Evolutionary conservation across 2,329 filamentous ascomycete species (phyloP), one percentile per base, ranked within the genome.

Genomic region (Hansfordia pulvinata): DNA sequence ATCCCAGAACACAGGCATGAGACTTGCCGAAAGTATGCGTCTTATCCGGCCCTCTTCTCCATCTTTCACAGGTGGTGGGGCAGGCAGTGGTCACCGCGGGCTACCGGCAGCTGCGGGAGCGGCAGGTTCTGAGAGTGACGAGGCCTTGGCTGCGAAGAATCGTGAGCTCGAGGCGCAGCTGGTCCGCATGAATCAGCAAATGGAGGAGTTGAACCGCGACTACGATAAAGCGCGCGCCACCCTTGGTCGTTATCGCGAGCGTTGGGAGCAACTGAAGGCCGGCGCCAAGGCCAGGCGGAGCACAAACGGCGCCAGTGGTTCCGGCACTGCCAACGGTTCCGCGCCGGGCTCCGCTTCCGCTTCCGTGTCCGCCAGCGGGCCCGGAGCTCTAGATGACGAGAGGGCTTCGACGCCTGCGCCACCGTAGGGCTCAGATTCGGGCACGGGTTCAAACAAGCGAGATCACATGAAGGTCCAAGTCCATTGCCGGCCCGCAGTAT

Each of bases 1-100:
- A 41, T 84, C 85, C 0, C 90, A 96, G 53, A 84, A 77, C 35
- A 86, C 80, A 19, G 82, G 79, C 28, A 70, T 86, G 53, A 83
- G 84, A 3, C 66, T 96, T 18, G 82, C 86, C 10, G 84, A 94
- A 48, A 93, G 83, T 39, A 75, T 74, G 47, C 60, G 71, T n/a
- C 49, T 76, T 5, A 66, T 71, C 52, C 58, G 64, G 10, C 67
- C 69, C 2, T 58, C 60, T 4, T 74, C 69, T 19, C 69, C 70
- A n/a, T 2, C 40, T 49, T 35, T 35, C 60, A 20, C 34, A 47
- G 11, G 33, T 37, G 25, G 37, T 21, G 31, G 28, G 20, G 17
- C 30, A 10, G 30, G 12, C 24, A 9, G 24, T 8, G 22, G 25
- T 27, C 27, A 30, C 25, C 22, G 14, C 25, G 27, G 15, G 21